These are phyloP conservation scores for Termitomyces sp. DNA, from an alignment of 768 basidiomycete species.

Conservation along the genomic window DNA sequence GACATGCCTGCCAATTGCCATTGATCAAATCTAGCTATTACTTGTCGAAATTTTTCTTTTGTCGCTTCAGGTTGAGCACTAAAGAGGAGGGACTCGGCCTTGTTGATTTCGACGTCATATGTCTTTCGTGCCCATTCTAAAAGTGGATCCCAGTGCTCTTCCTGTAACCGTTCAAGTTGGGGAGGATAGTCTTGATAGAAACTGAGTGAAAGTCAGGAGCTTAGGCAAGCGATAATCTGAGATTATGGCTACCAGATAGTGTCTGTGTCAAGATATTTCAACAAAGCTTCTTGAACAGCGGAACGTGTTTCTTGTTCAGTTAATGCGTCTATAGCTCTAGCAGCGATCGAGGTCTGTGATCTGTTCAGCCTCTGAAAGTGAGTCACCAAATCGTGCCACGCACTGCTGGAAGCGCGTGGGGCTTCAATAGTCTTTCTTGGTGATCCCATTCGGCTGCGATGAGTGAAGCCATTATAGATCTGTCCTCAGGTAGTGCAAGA, in stretches of 20 bases:
- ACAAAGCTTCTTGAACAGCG: constrained; percentile 62
- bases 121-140: constrained; percentile 70
- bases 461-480: constrained; percentile 71
- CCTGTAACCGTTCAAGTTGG: constrained; percentile 71
- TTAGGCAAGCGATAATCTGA: neutral
- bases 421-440: constrained; percentile 80
- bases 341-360: constrained; percentile 79
- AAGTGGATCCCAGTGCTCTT: constrained; percentile 84
- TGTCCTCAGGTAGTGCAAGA: constrained; percentile 65
- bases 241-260: constrained; percentile 67
- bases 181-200: constrained; percentile 81
- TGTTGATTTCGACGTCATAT: constrained; percentile 62
- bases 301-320: constrained; percentile 46
- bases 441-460: constrained; percentile 97
- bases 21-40: constrained; percentile 61
- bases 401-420: constrained; percentile 90
- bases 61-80: constrained; percentile 69
- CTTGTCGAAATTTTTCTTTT: constrained; percentile 47
- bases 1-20: constrained; percentile 87
- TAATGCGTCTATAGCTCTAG: constrained; percentile 85
- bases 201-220: constrained; percentile 31
- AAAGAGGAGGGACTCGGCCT: constrained; percentile 68
- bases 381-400: constrained; percentile 6
- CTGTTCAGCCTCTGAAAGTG: neutral
- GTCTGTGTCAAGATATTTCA: constrained; percentile 91